A percentile compares a stretch with the other conserved stretches of the same genome.
These are phyloP conservation scores for Mortierella sp. DNA, from an alignment of 371 early-diverging fungal genomes.

Conservation along the genomic window DNA sequence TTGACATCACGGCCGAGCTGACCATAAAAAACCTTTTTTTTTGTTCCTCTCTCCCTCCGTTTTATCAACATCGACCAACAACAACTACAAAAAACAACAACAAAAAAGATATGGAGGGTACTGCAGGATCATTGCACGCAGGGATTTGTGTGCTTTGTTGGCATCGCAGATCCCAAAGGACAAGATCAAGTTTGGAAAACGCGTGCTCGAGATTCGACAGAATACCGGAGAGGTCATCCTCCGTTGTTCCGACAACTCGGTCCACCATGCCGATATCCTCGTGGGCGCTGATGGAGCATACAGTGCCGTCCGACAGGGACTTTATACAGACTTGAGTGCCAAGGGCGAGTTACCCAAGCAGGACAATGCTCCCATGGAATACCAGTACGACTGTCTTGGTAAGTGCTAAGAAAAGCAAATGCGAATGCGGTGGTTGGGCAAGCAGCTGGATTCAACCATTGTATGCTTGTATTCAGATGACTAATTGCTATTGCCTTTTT, in stretches of 20 bases:
- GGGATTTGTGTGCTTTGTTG: slow-evolving; percentile 28
- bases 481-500: background rate
- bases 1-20: background rate
- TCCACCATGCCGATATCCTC: slow-evolving; percentile 37
- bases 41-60: background rate
- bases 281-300: slow-evolving; percentile 44
- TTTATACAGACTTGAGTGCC: slow-evolving; percentile 19
- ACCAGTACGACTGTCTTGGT: slow-evolving; percentile 36
- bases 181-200: slow-evolving; percentile 46
- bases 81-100: too few relatives aligned
- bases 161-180: slow-evolving; percentile 23
- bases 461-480: background rate
- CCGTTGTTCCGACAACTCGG: slow-evolving; percentile 34
- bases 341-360: slow-evolving; percentile 35
- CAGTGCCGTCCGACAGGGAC: slow-evolving; percentile 33
- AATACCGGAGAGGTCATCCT: slow-evolving; percentile 33
- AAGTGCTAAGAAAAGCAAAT: background rate
- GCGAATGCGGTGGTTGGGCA: background rate
- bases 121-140: slow-evolving; percentile 31
- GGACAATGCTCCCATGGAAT: slow-evolving; percentile 32
- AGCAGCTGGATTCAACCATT: background rate
- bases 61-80: too few relatives aligned
- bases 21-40: background rate
- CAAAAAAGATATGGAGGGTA: slow-evolving; percentile 33
- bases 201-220: slow-evolving; percentile 32